Base-by-base conservation (phyloP, 768 basidiomycete species). In the Flagelloscypha sp. region DNA sequence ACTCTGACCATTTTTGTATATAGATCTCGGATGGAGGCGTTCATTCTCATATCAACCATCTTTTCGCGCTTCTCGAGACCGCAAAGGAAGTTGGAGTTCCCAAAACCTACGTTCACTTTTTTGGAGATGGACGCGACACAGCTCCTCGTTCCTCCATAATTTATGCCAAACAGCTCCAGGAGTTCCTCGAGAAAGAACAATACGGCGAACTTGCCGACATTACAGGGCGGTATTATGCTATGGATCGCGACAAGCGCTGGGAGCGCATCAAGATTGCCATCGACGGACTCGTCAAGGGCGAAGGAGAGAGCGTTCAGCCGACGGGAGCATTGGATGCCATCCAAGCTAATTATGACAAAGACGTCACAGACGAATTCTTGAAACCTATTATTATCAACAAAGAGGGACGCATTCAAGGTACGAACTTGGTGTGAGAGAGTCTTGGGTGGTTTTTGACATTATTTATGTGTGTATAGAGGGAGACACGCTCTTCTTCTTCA, bases 161-260 rank as follows among this genome's bases (percentile, higher is more conserved):
- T 10, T 94, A 95, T 59, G 70, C 76, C 27, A 65, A 82, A 46
- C 72, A 94, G 21, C 63, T 97, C 6, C 67, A 78, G 7, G 78
- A 79, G 20, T 94, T 88, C 59, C 69, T 83, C 38, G 62, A 78
- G 48, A 76, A 87, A 48, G 80, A 86, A 49, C 67, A 76, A 27
- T 73, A 80, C 42, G 92, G 89, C 21, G 72, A 85, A 54, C 62
- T 97, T 31, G 80, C 86, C 5, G 92, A 89, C 6, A 69, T 94
- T 33, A 65, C 92, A 27, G 92, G 90, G 5, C 63, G 93, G 35
- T 97, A 97, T 69, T 97, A 93, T 47, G 92, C 89, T 21, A 94
- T 94, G 90, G 92, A 94, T 61, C 78, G 89, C 24, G 90, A 94
- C 58, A 93, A 93, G 70, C 78, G 92, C 30, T 97, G 92, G 92